Evolutionary conservation across 371 early-diverging fungal species (phyloP).

Genomic region (Mucor piriformis): DNA sequence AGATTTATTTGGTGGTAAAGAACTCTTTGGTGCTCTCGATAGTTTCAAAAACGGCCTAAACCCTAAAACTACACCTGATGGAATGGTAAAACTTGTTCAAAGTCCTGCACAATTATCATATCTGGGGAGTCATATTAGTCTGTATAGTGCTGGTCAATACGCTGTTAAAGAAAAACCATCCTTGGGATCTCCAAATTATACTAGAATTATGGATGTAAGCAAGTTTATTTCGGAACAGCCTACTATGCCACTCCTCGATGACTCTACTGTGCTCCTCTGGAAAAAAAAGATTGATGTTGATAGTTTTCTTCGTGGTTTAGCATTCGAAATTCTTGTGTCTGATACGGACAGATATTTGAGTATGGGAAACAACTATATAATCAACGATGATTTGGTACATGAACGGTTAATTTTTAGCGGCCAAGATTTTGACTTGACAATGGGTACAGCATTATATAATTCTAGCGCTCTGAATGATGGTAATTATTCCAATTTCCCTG

Average conservation of each 20-base stretch:
- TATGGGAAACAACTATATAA: slow-evolving; percentile 36
- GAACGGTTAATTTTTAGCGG: slow-evolving; percentile 25
- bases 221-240: slow-evolving; percentile 19
- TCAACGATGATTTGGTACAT: slow-evolving; percentile 26
- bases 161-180: slow-evolving; percentile 6
- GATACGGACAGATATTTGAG: slow-evolving; percentile 31
- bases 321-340: slow-evolving; percentile 14
- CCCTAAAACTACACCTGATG: not conserved
- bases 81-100: not conserved
- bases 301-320: slow-evolving; percentile 20
- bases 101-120: slow-evolving; percentile 20
- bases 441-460: slow-evolving; percentile 27
- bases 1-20: slow-evolving; percentile 23
- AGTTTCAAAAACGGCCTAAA: not conserved
- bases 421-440: slow-evolving; percentile 36
- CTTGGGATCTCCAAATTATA: slow-evolving; percentile 4
- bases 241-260: not conserved
- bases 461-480: slow-evolving; percentile 19
- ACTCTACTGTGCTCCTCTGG: slow-evolving; percentile 13
- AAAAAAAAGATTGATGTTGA: slow-evolving; percentile 13
- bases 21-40: slow-evolving; percentile 16
- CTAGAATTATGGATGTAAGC: slow-evolving; percentile 18
- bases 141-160: slow-evolving; percentile 18
- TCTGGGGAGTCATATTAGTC: slow-evolving; percentile 22
- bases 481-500: slow-evolving; percentile 27